These are phyloP conservation scores for Trichosporon sp. DNA, from an alignment of 1,284 basidiomycete genomes.

Conservation along the genomic window DNA sequence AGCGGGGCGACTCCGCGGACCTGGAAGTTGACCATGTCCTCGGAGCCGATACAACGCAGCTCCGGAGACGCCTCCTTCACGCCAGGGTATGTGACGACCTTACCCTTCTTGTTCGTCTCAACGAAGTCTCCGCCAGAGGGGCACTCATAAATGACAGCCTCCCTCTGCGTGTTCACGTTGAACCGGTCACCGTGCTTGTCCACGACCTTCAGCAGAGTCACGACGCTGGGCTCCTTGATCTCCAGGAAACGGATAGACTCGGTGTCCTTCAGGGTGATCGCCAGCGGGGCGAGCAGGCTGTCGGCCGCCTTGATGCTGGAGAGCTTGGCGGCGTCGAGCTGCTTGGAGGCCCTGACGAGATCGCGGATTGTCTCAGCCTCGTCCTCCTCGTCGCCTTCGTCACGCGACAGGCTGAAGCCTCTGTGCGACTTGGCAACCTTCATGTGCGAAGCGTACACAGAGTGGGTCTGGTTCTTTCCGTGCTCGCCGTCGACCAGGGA, in stretches of 20 bases:
- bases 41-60: constrained; percentile 64
- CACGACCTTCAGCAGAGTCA: constrained; percentile 66
- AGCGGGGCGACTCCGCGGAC: constrained; percentile 74
- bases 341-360: constrained; percentile 18
- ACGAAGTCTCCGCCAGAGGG: constrained; percentile 57
- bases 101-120: constrained; percentile 21
- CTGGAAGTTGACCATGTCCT: constrained; percentile 61
- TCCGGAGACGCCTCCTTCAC: constrained; percentile 44
- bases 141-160: constrained; percentile 74
- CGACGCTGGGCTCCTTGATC: constrained; percentile 63
- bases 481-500: constrained; percentile 59
- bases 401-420: constrained; percentile 30
- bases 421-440: constrained; percentile 21
- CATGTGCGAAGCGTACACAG: constrained; percentile 27
- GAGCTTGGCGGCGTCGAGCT: constrained; percentile 50
- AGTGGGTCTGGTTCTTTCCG: constrained; percentile 23
- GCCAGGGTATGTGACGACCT: constrained; percentile 14
- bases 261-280: constrained; percentile 50
- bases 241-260: constrained; percentile 69
- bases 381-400: constrained; percentile 57
- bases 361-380: constrained; percentile 55
- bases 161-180: constrained; percentile 59
- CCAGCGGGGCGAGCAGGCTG: constrained; percentile 21
- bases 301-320: constrained; percentile 41
- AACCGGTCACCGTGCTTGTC: constrained; percentile 65